phyloP scores from a whole-genome alignment of 306 rosid species.

The Rosa chinensis region DNA sequence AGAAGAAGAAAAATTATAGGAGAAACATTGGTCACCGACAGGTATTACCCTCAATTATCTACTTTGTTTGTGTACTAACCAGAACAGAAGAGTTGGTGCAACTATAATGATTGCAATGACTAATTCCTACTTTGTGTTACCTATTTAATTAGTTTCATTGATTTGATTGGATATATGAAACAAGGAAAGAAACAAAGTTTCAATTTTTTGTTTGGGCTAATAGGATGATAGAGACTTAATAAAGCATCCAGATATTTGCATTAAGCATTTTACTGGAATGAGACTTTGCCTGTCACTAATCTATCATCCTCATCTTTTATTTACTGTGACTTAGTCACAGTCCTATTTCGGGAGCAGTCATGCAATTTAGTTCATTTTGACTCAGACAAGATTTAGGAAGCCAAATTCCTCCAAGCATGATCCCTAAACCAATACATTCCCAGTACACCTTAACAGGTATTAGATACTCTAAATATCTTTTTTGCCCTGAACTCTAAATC shows the following conservation, averaged over 20 bases:
- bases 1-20: constrained; percentile 80
- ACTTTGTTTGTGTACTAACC: neutral
- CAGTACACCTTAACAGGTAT: neutral
- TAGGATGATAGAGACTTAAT: neutral
- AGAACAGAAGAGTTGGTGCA: constrained; percentile 1
- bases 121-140: neutral
- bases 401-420: neutral
- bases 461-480: neutral
- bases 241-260: neutral
- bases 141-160: neutral
- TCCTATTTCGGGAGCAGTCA: neutral
- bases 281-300: neutral
- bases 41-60: constrained; percentile 40
- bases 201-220: neutral
- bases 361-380: neutral
- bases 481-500: neutral
- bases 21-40: constrained; percentile 92
- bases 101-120: neutral
- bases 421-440: neutral
- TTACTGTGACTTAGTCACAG: neutral
- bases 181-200: neutral
- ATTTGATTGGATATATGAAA: neutral
- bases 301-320: neutral
- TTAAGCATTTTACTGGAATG: neutral
- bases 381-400: neutral